Percentiles rank a stretch among this genome's conserved stretches.
phyloP scores from a whole-genome alignment of 2,329 filamentous ascomycete species.

The Ascocoryne sarcoides region DNA sequence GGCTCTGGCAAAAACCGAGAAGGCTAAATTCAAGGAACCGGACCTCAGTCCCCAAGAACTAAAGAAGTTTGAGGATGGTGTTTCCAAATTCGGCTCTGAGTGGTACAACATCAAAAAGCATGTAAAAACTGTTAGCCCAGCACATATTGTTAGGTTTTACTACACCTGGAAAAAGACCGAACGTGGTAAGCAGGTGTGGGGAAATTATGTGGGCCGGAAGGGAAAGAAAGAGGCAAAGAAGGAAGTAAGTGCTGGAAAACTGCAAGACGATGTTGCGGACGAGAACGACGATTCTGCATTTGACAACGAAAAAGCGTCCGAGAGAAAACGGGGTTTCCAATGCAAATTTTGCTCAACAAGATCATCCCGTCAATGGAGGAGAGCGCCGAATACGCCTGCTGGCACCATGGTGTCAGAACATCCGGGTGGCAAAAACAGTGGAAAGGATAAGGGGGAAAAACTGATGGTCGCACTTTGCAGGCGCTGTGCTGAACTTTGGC shows the following conservation, averaged over 20 bases:
- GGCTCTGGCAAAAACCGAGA: constrained; percentile 58
- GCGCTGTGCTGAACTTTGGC: constrained; percentile 87
- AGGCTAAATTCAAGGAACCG: constrained; percentile 74
- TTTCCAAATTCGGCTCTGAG: constrained; percentile 85
- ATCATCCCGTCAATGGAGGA: constrained; percentile 79
- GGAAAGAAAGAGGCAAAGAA: constrained; percentile 80
- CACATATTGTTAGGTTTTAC: constrained; percentile 82
- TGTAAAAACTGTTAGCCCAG: constrained; percentile 72
- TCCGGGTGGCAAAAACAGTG: constrained; percentile 46
- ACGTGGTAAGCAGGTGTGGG: constrained; percentile 81
- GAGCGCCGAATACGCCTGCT: constrained; percentile 70
- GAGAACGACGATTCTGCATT: constrained; percentile 93
- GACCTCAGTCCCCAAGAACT: constrained; percentile 68
- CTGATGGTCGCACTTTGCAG: constrained; percentile 78
- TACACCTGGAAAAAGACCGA: constrained; percentile 97
- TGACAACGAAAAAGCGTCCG: constrained; percentile 69
- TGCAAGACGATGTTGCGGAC: constrained; percentile 88
- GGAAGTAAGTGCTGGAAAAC: constrained; percentile 53
- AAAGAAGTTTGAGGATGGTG: constrained; percentile 87
- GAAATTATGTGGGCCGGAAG: constrained; percentile 76
- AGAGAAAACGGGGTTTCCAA: constrained; percentile 74
- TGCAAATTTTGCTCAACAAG: constrained; percentile 89
- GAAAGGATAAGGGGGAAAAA: constrained; percentile 67
- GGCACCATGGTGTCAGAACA: constrained; percentile 62
- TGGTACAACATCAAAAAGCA: constrained; percentile 74